These are phyloP conservation scores for Cladosporium austrohemisphaericum DNA, from an alignment of 2,329 filamentous ascomycete species.

Conservation along the genomic window DNA sequence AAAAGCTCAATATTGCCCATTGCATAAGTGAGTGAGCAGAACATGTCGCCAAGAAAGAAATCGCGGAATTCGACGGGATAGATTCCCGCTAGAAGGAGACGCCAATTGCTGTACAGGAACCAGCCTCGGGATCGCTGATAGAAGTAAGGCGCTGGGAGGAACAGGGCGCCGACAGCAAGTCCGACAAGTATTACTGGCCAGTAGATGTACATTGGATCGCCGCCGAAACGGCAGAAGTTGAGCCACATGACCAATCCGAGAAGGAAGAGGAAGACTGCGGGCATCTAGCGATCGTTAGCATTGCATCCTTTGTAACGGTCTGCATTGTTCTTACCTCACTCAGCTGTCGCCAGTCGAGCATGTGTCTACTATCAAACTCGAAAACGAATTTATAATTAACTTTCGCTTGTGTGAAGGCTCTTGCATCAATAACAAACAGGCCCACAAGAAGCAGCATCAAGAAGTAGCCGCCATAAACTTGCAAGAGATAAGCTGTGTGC, in stretches of 20 bases:
- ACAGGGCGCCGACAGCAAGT: slow-evolving; percentile 63
- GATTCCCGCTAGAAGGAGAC: slow-evolving; percentile 75
- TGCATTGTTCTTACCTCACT: slow-evolving; percentile 54
- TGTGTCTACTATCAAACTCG: slow-evolving; percentile 82
- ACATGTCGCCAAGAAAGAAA: slow-evolving; percentile 97
- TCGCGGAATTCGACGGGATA: slow-evolving; percentile 96
- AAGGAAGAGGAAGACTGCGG: slow-evolving; percentile 73
- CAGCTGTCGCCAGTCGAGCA: slow-evolving; percentile 82
- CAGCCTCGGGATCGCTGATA: slow-evolving; percentile 76
- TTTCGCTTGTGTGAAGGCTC: slow-evolving; percentile 75
- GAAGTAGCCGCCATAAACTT: slow-evolving; percentile 93
- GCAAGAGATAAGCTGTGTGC: slow-evolving; percentile 28
- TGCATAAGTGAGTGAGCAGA: slow-evolving; percentile 89
- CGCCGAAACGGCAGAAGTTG: slow-evolving; percentile 72
- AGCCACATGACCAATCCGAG: slow-evolving; percentile 81
- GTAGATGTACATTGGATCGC: slow-evolving; percentile 69
- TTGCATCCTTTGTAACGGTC: neutral
- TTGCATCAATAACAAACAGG: slow-evolving; percentile 82
- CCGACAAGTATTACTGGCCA: slow-evolving; percentile 79
- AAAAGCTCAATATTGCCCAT: slow-evolving; percentile 88
- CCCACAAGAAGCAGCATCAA: slow-evolving; percentile 74
- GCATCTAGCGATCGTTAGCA: slow-evolving; percentile 52
- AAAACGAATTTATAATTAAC: slow-evolving; percentile 91
- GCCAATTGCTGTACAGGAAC: slow-evolving; percentile 90
- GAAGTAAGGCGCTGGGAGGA: slow-evolving; percentile 72